phyloP scores from a whole-genome alignment of 192 early-diverging fungal genomes.

The Phlyctochytrium planicorne region DNA sequence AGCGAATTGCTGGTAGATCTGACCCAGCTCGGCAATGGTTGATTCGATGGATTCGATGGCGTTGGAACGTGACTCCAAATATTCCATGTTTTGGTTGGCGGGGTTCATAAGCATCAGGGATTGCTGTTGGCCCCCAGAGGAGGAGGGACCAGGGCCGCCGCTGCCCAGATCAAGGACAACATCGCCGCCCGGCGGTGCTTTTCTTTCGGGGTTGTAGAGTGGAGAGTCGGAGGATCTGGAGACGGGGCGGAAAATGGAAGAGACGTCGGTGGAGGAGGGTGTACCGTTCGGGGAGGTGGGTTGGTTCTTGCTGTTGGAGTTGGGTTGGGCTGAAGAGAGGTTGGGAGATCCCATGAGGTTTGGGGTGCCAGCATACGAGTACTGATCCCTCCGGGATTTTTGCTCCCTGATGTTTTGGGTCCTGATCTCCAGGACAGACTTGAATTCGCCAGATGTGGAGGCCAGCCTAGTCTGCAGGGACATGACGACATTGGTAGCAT shows the following conservation, averaged over 20 bases:
- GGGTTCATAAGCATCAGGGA: conserved; percentile 58
- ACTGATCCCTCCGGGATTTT: conserved; percentile 87
- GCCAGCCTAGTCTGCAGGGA: conserved; percentile 90
- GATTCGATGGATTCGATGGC: conserved; percentile 96
- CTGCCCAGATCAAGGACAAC: conserved; percentile 50
- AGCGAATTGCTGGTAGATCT: conserved; percentile 85
- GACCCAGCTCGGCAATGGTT: conserved; percentile 93
- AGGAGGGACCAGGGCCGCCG: conserved; percentile 4
- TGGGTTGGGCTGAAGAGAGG: not conserved
- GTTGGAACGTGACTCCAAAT: conserved; percentile 83
- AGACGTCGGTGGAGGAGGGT: conserved; percentile 10
- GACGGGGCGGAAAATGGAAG: conserved; percentile 20
- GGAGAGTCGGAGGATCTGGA: conserved; percentile 46
- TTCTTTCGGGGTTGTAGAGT: conserved; percentile 61
- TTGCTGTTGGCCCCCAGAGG: conserved; percentile 57
- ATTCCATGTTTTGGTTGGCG: conserved; percentile 58
- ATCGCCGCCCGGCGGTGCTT: conserved; percentile 18
- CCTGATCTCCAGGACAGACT: conserved; percentile 93
- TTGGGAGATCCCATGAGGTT: conserved; percentile 2
- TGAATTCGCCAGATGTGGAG: conserved; percentile 85
- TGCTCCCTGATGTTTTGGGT: conserved; percentile 95
- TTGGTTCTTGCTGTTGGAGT: not conserved
- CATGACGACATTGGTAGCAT: conserved; percentile 89
- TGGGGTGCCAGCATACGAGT: conserved; percentile 46
- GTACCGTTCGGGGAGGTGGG: conserved; percentile 19